Evolutionary conservation across 2,329 filamentous ascomycete genomes (phyloP), one percentile per base, ranked within the genome.

Genomic region (Paracorniculantispora psalliotae): DNA sequence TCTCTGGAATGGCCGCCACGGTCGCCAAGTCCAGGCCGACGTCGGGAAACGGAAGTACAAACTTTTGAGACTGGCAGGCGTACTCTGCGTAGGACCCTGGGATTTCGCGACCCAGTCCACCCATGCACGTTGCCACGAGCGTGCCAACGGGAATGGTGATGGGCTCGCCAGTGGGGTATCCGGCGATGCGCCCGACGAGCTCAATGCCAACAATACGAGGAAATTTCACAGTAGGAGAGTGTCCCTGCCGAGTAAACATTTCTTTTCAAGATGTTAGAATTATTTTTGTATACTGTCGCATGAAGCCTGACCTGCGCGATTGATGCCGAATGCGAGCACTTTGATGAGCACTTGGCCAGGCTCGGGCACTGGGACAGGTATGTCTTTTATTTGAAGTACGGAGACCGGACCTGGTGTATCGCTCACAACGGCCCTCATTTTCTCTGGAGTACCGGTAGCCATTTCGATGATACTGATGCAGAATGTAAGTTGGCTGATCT

Each of bases 31-130:
- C 19, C 5, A 55, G 41, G 8, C 39, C 30, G n/a, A 46, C 15
- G 8, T 55, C 43, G n/a, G 52, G 39, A 19, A 55, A 46, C 2
- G 52, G 39, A 23, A 33, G 15, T 4, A 55, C 43, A 23, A 55
- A 55, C 12, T 44, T 15, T 2, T 35, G 26, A 9, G 39, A 30
- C 13, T 33, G 39, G 26, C 52, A 55, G 25, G 41, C 39, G 26
- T 55, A 55, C 23, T 55, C 52, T 7, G 52, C 52, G 41, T 55
- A 55, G 3, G 52, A 55, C 25, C 52, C 52, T 10, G 52, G 52
- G 30, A 55, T 44, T 23, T 55, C 26, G 3, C 52, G 52, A 19
- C 52, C 52, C 8, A 55, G 39, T 9, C 52, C 52, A 26, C 39
- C 39, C 52, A 55, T 55, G 52, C 52, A 55, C 10, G 48, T 51